Evolutionary conservation across 768 basidiomycete genomes (phyloP), one percentile per base, ranked within the genome.

Genomic region (Lactifluus pinguis): DNA sequence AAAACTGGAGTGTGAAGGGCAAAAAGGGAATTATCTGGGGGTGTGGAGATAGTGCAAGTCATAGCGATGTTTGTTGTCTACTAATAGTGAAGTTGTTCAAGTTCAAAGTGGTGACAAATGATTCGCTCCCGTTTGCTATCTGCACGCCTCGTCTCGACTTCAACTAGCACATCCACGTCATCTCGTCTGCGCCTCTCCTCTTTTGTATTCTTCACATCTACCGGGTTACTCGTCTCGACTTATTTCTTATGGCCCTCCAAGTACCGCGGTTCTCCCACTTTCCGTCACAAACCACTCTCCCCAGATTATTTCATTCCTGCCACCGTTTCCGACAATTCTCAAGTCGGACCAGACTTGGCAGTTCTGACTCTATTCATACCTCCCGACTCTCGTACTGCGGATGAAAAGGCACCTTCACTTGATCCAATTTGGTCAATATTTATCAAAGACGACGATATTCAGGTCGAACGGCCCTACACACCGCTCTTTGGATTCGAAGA

Each of bases 401-500:
- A 54, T 10, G 36, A 62, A 15, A 55, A 65, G 14, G 15, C 66
- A 9, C 41, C 59, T 0, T 65, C 66, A 17, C 49, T 66, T 10
- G 52, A 53, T 10, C 81, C 79, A 32, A 82, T 91, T 60, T 92
- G 84, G 81, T 87, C 88, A 42, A 74, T 93, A 13, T 92, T 79
- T 70, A 76, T 92, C 69, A 93, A 92, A 69, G 89, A 93, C 69
- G 85, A 86, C 64, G 91, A 92, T 66, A 91, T 93, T 21, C 91
- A 92, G 72, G 87, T 92, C 36, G 91, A 93, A 68, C 74, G 91
- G 56, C 84, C 89, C 13, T 93, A 92, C 68, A 93, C 92, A 5
- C 91, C 91, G 4, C 73, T 93, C 51, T 77, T 83, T 62, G 86
- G 90, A 21, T 74, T 91, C 25, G 84, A 87, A 54, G 73, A 78